Evolutionary conservation across 371 early-diverging fungal species (phyloP), one percentile per base, ranked within the genome.

Genomic region (Phascolomyces articulosus): DNA sequence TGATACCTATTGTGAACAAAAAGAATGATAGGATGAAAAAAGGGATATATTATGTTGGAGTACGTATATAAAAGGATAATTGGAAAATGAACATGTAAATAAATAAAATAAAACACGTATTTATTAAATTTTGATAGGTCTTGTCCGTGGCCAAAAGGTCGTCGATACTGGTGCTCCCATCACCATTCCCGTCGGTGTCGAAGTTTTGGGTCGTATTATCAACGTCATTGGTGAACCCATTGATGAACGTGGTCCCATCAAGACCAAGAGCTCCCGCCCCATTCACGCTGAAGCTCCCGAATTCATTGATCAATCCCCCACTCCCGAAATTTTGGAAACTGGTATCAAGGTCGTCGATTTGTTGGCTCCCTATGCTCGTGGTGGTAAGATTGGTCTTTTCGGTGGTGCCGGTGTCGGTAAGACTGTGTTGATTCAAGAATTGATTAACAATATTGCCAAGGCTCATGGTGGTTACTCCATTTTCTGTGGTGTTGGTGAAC

Each of bases 281-380:
- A 96, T 96, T 78, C 96, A 96, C 84, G 92, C 93, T 63, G 83
- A 89, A 51, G 91, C 97, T 64, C 97, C 97, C 57, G 91, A 58
- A 27, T 58, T 61, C 98, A 97, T 94, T 59, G 98, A 98, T 80
- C 96, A 95, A 85, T 94, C 97, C 38, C 95, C 97, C 64, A 90
- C 92, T 61, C 98, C 98, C 80, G 95, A 95, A 84, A 90, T 98
- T 71, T 87, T 98, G 58, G 97, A 95, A 80, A 98, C 98, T 66
- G 98, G 98, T 85, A 98, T 98, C 88, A 98, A 98, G 92, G 98
- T 98, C 72, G 95, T 98, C 83, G 98, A 98, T 82, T 87, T 98
- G 75, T 90, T 98, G 55, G 96, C 98, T 74, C 98, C 98, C 72
- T 98, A 96, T 95, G 95, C 96, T 70, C 89, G 90, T 90, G 97